Evolutionary conservation across 2,329 filamentous ascomycete species (phyloP).

Genomic region (Ascochyta lentis): DNA sequence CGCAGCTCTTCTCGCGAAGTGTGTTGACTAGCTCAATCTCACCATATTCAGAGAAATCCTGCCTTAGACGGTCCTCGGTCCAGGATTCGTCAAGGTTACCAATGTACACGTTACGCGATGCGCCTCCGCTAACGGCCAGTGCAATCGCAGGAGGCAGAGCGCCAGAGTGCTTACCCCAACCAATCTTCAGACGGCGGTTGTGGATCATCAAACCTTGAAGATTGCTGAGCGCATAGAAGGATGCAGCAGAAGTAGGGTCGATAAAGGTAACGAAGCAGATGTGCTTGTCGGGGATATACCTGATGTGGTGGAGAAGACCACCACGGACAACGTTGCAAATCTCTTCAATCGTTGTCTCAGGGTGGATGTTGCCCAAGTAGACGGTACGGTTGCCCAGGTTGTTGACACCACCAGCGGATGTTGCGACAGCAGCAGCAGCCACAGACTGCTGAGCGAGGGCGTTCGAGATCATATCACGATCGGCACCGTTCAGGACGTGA

Average conservation of each 20-base stretch:
- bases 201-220: slow-evolving; percentile 99
- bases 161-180: slow-evolving; percentile 98
- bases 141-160: slow-evolving; percentile 95
- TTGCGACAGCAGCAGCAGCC: slow-evolving; percentile 93
- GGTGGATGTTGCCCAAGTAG: slow-evolving; percentile 97
- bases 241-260: slow-evolving; percentile 95
- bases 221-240: slow-evolving; percentile 97
- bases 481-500: slow-evolving; percentile 93
- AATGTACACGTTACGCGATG: slow-evolving; percentile 98
- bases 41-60: slow-evolving; percentile 96
- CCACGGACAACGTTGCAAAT: slow-evolving; percentile 99
- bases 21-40: slow-evolving; percentile 98
- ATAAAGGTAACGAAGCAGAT: slow-evolving; percentile 99
- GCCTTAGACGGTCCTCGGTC: slow-evolving; percentile 92
- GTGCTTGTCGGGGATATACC: slow-evolving; percentile 99
- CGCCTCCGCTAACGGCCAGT: slow-evolving; percentile 92
- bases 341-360: slow-evolving; percentile 98
- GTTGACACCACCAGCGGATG: slow-evolving; percentile 94
- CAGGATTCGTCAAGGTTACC: slow-evolving; percentile 97
- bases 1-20: slow-evolving; percentile 96
- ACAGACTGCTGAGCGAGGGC: slow-evolving; percentile 97
- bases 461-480: slow-evolving; percentile 95
- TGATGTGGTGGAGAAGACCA: slow-evolving; percentile 94
- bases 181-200: slow-evolving; percentile 96
- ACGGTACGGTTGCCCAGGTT: slow-evolving; percentile 98